These are phyloP conservation scores for Pseudogymnoascus sp. DNA, from an alignment of 2,329 filamentous ascomycete species.

Conservation along the genomic window DNA sequence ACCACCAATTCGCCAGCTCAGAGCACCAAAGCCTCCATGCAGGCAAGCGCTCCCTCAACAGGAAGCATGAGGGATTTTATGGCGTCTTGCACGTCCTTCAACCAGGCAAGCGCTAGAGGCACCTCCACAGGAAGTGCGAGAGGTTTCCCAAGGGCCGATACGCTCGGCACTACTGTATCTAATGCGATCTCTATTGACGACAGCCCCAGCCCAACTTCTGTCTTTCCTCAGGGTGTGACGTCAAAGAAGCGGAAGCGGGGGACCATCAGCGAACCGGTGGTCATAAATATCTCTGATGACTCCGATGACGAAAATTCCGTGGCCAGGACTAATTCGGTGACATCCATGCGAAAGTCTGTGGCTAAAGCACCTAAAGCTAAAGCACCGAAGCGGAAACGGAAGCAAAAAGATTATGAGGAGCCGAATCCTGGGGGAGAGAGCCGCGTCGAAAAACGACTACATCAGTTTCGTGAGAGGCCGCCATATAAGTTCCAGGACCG, in stretches of 20 bases:
- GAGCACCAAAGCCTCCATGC: background rate
- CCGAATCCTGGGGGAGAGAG: background rate
- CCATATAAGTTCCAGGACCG: conserved; percentile 40
- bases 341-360: background rate
- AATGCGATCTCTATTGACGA: background rate
- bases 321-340: background rate
- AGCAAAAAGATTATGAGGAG: background rate
- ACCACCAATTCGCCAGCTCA: background rate
- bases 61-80: conserved; percentile 12
- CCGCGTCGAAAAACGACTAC: conserved; percentile 33
- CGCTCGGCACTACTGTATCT: background rate
- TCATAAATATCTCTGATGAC: conserved; percentile 1
- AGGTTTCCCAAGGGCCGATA: background rate
- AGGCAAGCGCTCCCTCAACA: conserved; percentile 10
- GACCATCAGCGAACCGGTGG: background rate
- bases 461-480: conserved; percentile 34
- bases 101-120: background rate
- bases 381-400: background rate
- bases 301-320: background rate
- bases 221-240: background rate
- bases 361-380: background rate
- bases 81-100: background rate
- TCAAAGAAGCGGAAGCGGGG: conserved; percentile 1
- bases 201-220: background rate
- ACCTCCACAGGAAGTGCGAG: background rate